Percentiles rank a stretch among this genome's conserved stretches.
Evolutionary conservation across 139 green algal genomes (phyloP).

Genomic region (Pleodorina starrii): DNA sequence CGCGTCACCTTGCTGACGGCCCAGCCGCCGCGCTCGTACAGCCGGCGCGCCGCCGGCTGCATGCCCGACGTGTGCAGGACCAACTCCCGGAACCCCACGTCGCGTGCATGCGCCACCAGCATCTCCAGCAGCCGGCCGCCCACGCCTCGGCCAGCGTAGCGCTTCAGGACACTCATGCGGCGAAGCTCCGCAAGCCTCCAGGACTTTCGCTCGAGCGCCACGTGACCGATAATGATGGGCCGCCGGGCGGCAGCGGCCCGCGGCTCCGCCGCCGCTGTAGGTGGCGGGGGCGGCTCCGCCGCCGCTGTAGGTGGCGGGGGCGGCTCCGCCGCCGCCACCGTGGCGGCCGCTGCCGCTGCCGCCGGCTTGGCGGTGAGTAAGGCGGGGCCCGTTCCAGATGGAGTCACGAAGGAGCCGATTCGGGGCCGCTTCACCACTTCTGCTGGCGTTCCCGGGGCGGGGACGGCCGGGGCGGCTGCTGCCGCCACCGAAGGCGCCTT

Average conservation of each 20-base stretch:
- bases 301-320: background rate
- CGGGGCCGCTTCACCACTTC: background rate
- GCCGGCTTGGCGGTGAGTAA: background rate
- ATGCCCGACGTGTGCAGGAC: slow-evolving; percentile 30
- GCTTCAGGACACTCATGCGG: slow-evolving; percentile 10
- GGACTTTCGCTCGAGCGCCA: slow-evolving; percentile 38
- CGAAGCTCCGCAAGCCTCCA: slow-evolving; percentile 46
- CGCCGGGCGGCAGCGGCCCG: background rate
- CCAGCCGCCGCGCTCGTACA: slow-evolving; percentile 21
- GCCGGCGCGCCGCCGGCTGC: background rate
- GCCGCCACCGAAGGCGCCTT: background rate
- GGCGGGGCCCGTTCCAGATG: background rate
- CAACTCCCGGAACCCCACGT: slow-evolving; percentile 36
- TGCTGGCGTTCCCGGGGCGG: background rate
- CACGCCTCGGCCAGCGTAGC: background rate
- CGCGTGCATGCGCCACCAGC: slow-evolving; percentile 20
- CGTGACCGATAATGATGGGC: background rate
- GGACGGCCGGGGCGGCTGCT: no score
- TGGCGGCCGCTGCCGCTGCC: background rate
- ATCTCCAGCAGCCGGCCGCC: background rate
- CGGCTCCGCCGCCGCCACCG: background rate
- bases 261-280: background rate
- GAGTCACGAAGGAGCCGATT: background rate
- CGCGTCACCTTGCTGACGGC: background rate
- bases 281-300: background rate